Evolutionary conservation across 768 basidiomycete species (phyloP).

Genomic region (Rhodotorula toruloides): DNA sequence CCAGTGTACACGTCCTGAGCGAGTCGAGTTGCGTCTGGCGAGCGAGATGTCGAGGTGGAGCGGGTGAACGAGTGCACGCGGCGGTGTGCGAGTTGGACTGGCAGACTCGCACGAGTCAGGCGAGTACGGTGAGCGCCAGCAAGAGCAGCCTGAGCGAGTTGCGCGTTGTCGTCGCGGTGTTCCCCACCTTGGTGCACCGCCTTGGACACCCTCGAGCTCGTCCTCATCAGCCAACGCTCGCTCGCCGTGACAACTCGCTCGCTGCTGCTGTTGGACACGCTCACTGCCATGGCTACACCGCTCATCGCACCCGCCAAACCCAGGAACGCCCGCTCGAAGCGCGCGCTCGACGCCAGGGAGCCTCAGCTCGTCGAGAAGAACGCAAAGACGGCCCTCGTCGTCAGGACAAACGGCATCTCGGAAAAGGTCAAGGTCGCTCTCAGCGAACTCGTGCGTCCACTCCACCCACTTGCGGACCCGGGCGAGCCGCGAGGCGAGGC

Average conservation of each 20-base stretch:
- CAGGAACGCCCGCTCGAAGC: conserved; percentile 90
- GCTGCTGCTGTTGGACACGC: neutral
- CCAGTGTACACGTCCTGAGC: too few species aligned
- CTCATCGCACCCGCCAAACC: conserved; percentile 57
- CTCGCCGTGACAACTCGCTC: too few species aligned
- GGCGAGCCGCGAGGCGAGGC: too few species aligned
- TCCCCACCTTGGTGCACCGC: neutral
- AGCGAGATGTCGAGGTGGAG: too few species aligned
- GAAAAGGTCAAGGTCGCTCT: conserved; percentile 73
- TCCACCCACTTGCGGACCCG: too few species aligned
- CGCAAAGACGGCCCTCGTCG: conserved; percentile 79
- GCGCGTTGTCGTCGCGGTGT: neutral
- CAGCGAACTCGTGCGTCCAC: conserved; percentile 71
- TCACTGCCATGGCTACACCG: conserved; percentile 18
- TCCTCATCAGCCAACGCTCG: neutral
- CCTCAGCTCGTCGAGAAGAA: conserved; percentile 82
- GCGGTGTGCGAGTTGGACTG: too few species aligned
- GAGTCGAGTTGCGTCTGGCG: too few species aligned
- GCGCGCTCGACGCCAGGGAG: conserved; percentile 75
- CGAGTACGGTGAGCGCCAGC: too few species aligned
- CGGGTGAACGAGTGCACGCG: too few species aligned
- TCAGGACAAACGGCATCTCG: conserved; percentile 78
- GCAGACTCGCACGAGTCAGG: too few species aligned
- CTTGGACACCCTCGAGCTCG: neutral
- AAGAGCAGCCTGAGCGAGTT: too few species aligned